phyloP scores from a whole-genome alignment of 2,329 filamentous ascomycete species.

The Trichoderma koningii region DNA sequence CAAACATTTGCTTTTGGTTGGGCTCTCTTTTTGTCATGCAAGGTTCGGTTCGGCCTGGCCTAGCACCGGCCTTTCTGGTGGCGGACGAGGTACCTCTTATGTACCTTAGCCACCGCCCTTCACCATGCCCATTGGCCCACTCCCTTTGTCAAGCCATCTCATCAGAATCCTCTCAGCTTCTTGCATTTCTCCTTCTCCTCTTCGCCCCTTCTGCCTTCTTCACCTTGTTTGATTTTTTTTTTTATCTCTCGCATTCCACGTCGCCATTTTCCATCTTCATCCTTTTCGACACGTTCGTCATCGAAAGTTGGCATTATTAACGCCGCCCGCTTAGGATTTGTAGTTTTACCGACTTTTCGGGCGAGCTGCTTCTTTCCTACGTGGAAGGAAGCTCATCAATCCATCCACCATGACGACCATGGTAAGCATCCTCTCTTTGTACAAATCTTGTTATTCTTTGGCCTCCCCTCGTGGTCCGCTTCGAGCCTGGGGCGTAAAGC shows the following conservation, averaged over 20 bases:
- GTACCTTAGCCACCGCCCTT: conserved; percentile 22
- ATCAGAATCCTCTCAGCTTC: background rate
- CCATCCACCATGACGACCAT: conserved; percentile 53
- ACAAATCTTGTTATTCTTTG: background rate
- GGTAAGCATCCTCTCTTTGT: conserved; percentile 42
- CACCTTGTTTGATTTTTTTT: background rate
- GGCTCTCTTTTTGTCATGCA: conserved; percentile 23
- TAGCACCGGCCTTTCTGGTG: conserved; percentile 27
- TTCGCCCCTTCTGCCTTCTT: background rate
- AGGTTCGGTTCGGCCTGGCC: conserved; percentile 8
- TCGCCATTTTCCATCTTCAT: background rate
- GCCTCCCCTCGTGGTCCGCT: background rate
- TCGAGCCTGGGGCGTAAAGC: background rate
- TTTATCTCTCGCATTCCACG: conserved; percentile 1
- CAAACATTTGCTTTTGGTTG: conserved; percentile 9
- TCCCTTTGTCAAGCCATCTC: conserved; percentile 26
- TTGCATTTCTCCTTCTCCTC: background rate
- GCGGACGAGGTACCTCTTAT: background rate
- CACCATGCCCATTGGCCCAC: conserved; percentile 23
- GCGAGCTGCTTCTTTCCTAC: conserved; percentile 30
- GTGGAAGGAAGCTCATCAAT: conserved; percentile 32
- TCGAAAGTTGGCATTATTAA: background rate
- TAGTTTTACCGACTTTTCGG: conserved; percentile 6
- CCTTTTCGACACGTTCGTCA: background rate
- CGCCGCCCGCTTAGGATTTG: background rate